Evolutionary conservation across 306 rosid genomes (phyloP), one percentile per base, ranked within the genome.

Genomic region (Prunus mongolica): DNA sequence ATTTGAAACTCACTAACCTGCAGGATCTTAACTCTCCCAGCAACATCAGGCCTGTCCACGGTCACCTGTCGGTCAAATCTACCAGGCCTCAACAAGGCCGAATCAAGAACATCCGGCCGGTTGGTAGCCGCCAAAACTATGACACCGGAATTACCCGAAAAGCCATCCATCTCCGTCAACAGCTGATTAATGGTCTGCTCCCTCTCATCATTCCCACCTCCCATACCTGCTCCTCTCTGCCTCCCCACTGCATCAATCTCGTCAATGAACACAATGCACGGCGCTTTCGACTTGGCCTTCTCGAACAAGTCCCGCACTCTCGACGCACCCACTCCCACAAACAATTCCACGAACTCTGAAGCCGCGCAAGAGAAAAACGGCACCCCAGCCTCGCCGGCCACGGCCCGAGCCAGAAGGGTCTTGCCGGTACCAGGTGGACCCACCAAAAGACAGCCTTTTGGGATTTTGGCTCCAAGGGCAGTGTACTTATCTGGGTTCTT

Each of bases 211-310:
- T 96, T 96, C 38, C 98, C 99, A 66, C 98, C 99, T 25, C 99
- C 99, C n/a, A 96, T 84, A 15, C 99, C 99, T 0, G 99, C 99
- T 63, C 99, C 99, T 91, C 99, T 91, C 93, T 96, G 99, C 82
- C 99, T 90, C 71, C 99, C 98, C 6, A 96, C 98, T 0, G 98
- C 98, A 71, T 96, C 99, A 61, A 96, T 96, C 76, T 96, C 99
- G 85, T 96, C 99, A 28, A 96, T 96, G 72, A 96, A 92, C 52
- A 96, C 99, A 92, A 96, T 96, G 86, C 99, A 96, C 0, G 99
- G 99, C 3, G 99, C 99, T 83, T 96, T 96, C 11, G 92, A 86
- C 82, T 96, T 96, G 0, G 99, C 99, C 87, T 96, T 96, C 89
- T 96, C 99, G 51, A 96, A 96, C 91, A 96, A 86, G 61, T 96